Evolutionary conservation across 2,329 filamentous ascomycete genomes (phyloP).

Genomic region (Westerdykella sp.): DNA sequence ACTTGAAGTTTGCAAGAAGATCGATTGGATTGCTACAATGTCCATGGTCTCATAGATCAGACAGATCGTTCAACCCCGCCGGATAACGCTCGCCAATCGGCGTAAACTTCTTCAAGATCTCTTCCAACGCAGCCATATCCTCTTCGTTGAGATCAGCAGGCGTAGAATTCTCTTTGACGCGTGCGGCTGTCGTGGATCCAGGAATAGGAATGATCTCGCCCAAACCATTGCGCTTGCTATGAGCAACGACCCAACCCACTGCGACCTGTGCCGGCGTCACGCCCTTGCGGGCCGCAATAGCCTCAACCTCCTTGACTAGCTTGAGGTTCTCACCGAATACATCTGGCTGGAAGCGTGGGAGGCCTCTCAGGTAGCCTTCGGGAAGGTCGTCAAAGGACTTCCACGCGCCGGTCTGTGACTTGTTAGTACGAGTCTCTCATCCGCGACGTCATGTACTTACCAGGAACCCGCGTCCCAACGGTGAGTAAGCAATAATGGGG

Average conservation of each 20-base stretch:
- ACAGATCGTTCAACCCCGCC: conserved; percentile 1
- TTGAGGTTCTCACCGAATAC: conserved; percentile 61
- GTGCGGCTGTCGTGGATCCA: conserved; percentile 52
- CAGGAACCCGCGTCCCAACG: conserved; percentile 57
- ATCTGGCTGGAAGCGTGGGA: conserved; percentile 58
- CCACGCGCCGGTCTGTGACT: conserved; percentile 36
- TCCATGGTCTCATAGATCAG: neutral
- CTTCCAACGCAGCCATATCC: conserved; percentile 48
- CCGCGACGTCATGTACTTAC: conserved; percentile 47
- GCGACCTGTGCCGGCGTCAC: conserved; percentile 60
- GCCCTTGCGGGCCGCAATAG: conserved; percentile 53
- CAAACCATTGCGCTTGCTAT: conserved; percentile 49
- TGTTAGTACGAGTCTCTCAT: conserved; percentile 32
- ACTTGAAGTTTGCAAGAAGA: too few species aligned
- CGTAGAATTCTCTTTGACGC: conserved; percentile 59
- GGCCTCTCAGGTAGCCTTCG: conserved; percentile 45
- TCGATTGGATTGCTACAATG: too few species aligned
- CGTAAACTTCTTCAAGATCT: conserved; percentile 44
- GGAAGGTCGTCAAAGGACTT: conserved; percentile 52
- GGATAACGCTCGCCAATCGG: conserved; percentile 40
- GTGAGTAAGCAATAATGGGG: conserved; percentile 64
- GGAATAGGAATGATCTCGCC: conserved; percentile 60
- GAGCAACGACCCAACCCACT: conserved; percentile 54
- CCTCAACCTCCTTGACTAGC: conserved; percentile 54
- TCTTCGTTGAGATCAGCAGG: conserved; percentile 45